Evolutionary conservation across 805 yeast genomes (phyloP).

Genomic region (Candida maris): DNA sequence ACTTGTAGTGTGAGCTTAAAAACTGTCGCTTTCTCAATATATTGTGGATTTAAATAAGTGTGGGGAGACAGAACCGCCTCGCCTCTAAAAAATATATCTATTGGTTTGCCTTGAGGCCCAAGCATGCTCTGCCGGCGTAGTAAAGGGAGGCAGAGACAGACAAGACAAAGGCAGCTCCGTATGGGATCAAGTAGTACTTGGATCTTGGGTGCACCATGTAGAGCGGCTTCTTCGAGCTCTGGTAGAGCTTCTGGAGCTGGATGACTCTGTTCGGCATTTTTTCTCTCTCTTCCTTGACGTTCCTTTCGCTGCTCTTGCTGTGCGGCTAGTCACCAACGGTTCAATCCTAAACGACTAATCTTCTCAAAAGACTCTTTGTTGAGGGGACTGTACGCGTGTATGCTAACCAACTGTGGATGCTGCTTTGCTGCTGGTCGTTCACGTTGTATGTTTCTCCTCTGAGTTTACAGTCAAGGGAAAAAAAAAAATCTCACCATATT

Average conservation of each 20-base stretch:
- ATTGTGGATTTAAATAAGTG: background rate
- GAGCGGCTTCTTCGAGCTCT: slow-evolving; percentile 52
- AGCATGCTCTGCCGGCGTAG: slow-evolving; percentile 68
- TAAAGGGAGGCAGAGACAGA: slow-evolving; percentile 62
- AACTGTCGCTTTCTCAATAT: background rate
- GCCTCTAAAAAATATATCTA: slow-evolving; percentile 7
- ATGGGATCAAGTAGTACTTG: slow-evolving; percentile 71
- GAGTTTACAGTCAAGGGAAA: too few species aligned
- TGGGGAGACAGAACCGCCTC: too few species aligned
- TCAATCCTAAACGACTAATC: slow-evolving; percentile 1
- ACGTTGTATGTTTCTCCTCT: too few species aligned
- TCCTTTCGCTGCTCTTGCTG: too few species aligned
- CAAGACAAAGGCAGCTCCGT: slow-evolving; percentile 68
- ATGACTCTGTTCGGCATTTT: slow-evolving; percentile 39
- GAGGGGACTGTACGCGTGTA: too few species aligned
- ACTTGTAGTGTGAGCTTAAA: background rate
- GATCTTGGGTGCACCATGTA: slow-evolving; percentile 61
- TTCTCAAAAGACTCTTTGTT: too few species aligned
- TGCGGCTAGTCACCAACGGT: background rate
- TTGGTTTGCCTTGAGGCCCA: slow-evolving; percentile 56
- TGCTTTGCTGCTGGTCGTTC: too few species aligned
- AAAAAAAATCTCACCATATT: too few species aligned
- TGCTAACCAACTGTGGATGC: too few species aligned
- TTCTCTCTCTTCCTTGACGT: too few species aligned
- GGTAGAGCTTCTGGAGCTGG: slow-evolving; percentile 57